These are phyloP conservation scores for Mycena indigotica DNA, from an alignment of 768 basidiomycete species.

Conservation along the genomic window DNA sequence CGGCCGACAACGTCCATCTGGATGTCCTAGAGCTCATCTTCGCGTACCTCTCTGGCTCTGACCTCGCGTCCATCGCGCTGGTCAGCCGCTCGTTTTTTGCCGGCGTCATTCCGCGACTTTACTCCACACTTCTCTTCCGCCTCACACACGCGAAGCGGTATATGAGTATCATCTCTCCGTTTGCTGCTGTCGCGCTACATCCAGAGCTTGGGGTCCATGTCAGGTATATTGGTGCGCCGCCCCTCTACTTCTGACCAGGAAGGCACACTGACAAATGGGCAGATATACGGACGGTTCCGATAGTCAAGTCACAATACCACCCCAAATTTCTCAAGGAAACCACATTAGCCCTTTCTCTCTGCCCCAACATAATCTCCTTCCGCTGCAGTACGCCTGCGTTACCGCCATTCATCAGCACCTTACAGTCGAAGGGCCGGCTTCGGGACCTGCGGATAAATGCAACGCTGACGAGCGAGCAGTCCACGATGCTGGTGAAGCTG, in stretches of 20 bases:
- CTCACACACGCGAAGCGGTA: slow-evolving; percentile 60
- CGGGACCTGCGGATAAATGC: slow-evolving; percentile 52
- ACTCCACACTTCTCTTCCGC: slow-evolving; percentile 58
- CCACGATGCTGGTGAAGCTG: slow-evolving; percentile 43
- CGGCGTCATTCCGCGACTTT: slow-evolving; percentile 64
- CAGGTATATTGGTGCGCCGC: slow-evolving; percentile 53
- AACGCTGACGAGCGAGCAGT: slow-evolving; percentile 54
- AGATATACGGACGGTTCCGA: slow-evolving; percentile 58
- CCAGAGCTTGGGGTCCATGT: slow-evolving; percentile 59
- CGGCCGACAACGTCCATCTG: slow-evolving; percentile 64
- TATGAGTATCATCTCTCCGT: slow-evolving; percentile 59
- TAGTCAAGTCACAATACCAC: slow-evolving; percentile 37
- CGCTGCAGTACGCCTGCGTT: slow-evolving; percentile 53
- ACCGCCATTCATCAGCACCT: slow-evolving; percentile 49
- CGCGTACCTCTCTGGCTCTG: slow-evolving; percentile 50
- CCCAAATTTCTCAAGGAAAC: slow-evolving; percentile 58
- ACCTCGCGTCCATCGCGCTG: slow-evolving; percentile 61
- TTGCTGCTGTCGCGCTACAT: slow-evolving; percentile 56
- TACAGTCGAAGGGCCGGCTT: slow-evolving; percentile 49
- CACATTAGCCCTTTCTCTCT: slow-evolving; percentile 46
- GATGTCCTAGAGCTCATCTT: slow-evolving; percentile 78
- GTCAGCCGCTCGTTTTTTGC: slow-evolving; percentile 69
- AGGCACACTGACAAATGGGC: slow-evolving; percentile 3
- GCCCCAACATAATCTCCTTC: slow-evolving; percentile 59
- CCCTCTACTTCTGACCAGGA: slow-evolving; percentile 1